Percentiles rank a stretch among this genome's conserved stretches.
Conservation (phyloP, 75 land plant genomes). For the Pinus tabuliformis region DNA sequence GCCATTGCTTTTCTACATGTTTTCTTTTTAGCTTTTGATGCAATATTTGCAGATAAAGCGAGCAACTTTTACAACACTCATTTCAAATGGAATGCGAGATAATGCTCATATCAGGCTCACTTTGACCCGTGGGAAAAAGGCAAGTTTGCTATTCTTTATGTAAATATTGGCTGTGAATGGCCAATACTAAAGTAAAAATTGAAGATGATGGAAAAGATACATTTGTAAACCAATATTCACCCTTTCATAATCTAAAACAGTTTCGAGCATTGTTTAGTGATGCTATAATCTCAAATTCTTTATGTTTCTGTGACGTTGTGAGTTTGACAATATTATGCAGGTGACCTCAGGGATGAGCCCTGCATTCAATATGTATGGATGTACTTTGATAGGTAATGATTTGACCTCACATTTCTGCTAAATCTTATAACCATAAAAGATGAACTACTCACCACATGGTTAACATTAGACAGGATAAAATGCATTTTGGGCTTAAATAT, state of each 20-base stretch:
- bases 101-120: conserved; percentile 85
- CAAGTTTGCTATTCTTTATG: conserved; percentile 3
- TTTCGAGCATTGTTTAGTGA: not conserved
- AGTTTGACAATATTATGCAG: conserved; percentile 29
- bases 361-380: conserved; percentile 91
- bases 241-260: too few relatives aligned
- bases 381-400: conserved; percentile 80
- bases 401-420: not conserved
- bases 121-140: conserved; percentile 97
- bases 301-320: conserved; percentile 1
- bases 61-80: conserved; percentile 86
- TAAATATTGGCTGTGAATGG: not conserved
- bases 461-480: not conserved
- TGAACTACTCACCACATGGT: not conserved
- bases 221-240: not conserved
- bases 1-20: not conserved
- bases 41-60: conserved; percentile 54
- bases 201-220: not conserved
- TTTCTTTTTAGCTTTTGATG: not conserved
- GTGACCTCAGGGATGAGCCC: conserved; percentile 99
- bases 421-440: not conserved
- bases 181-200: not conserved
- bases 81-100: conserved; percentile 88
- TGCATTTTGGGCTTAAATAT: not conserved
- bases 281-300: not conserved